Evolutionary conservation across 495 filamentous ascomycete species (phyloP).

Genomic region (Pyrenula aspistea): DNA sequence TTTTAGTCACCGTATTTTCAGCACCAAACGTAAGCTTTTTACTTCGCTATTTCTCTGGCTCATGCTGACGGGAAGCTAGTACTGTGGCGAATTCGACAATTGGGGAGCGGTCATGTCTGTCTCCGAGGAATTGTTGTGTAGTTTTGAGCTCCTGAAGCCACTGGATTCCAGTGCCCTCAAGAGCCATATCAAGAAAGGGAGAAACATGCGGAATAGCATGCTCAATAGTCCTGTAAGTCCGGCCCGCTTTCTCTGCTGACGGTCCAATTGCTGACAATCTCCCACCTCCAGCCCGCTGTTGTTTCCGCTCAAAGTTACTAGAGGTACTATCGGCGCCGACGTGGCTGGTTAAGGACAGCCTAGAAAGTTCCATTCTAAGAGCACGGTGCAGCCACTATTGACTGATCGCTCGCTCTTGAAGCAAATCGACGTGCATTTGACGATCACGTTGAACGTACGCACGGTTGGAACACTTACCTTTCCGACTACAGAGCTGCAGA

Average conservation of each 20-base stretch:
- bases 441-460: too few species aligned
- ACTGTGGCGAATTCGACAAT: conserved; percentile 98
- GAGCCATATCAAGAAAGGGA: conserved; percentile 97
- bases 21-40: conserved; percentile 76
- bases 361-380: too few species aligned
- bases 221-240: conserved; percentile 80
- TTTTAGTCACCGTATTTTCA: conserved; percentile 94
- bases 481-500: too few species aligned
- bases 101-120: conserved; percentile 99
- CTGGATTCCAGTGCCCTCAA: conserved; percentile 95
- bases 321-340: conserved; percentile 2
- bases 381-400: too few species aligned
- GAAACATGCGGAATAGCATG: conserved; percentile 83
- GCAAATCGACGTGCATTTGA: too few species aligned
- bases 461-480: too few species aligned
- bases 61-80: conserved; percentile 36
- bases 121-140: conserved; percentile 83
- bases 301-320: conserved; percentile 39
- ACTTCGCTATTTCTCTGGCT: background rate
- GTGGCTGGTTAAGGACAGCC: too few species aligned
- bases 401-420: too few species aligned
- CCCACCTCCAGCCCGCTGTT: conserved; percentile 23
- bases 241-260: conserved; percentile 12
- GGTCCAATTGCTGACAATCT: conserved; percentile 8
- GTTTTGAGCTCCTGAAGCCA: conserved; percentile 93